Evolutionary conservation across 179 eudicot genomes (phyloP), one percentile per base, ranked within the genome.

Genomic region (Silene coronaria): DNA sequence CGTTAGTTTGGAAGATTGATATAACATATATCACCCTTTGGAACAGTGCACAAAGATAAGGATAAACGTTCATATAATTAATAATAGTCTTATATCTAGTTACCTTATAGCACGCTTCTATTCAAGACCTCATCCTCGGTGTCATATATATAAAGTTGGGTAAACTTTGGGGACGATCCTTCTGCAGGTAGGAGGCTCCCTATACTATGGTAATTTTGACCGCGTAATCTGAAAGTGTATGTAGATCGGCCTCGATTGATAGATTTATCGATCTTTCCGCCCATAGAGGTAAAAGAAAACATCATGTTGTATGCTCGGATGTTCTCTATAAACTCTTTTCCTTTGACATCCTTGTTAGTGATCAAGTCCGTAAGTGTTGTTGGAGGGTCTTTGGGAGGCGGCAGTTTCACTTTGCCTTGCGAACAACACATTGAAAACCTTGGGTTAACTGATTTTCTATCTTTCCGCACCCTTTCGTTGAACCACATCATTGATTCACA

Each of bases 241-340:
- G 36, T 32, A 32, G 38, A 11, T 2, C 68, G 36, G 16, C 68
- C 68, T 17, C 12, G 16, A 42, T 64, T 64, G 8, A 64, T 27
- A 21, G 26, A 11, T 26, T 1, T 42, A 14, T 67, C 71, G 0
- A n/a, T 67, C 38, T 36, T 67, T n/a, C 71, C 71, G n/a, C 36
- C 36, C 36, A 32, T 32, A 2, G 36, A 32, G 3, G 36, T 32
- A 32, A 32, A 32, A 6, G 36, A 67, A n/a, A 67, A 67, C 71
- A 67, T 67, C 71, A 67, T 67, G 53, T 67, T 67, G 12, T 67
- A 67, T 0, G 26, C 71, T 9, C 71, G 23, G 2, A 67, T 67
- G 24, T 67, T 67, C 8, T 67, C 8, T 0, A 67, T 9, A 13
- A 68, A 68, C 4, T 68, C n/a, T 0, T n/a, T 68, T 6, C 72